phyloP scores from a whole-genome alignment of 2,329 filamentous ascomycete species.

The Aspergillus amoenus region DNA sequence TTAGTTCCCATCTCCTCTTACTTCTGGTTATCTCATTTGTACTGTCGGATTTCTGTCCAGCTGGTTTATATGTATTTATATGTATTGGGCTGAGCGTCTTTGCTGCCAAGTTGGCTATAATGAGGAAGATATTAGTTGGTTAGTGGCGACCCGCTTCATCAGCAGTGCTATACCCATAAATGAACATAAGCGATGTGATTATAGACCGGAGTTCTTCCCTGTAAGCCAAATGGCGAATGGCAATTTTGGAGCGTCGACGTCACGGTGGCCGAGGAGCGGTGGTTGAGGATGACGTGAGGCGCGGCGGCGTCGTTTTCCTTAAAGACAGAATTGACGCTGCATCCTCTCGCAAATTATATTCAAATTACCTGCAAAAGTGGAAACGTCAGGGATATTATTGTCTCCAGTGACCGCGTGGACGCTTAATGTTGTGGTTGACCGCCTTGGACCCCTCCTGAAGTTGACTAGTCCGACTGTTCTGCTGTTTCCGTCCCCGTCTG shows the following conservation, averaged over 20 bases:
- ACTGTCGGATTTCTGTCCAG: slow-evolving; percentile 1
- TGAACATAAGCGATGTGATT: not conserved
- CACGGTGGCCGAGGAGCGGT: not conserved
- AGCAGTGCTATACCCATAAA: not conserved
- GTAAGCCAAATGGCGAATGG: not conserved
- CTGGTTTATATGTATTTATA: slow-evolving; percentile 16
- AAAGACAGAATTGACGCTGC: too few relatives aligned
- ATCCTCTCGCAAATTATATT: too few relatives aligned
- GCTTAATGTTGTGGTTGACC: slow-evolving; percentile 4
- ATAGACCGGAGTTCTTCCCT: not conserved
- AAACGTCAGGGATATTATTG: too few relatives aligned
- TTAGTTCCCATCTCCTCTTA: not conserved
- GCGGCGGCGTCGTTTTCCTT: not conserved
- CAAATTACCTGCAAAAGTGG: too few relatives aligned
- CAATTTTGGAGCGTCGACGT: not conserved
- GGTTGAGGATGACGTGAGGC: not conserved
- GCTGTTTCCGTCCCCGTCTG: slow-evolving; percentile 11
- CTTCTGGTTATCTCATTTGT: not conserved
- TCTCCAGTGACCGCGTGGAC: not conserved
- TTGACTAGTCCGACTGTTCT: slow-evolving; percentile 10
- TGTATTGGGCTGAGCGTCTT: slow-evolving; percentile 15
- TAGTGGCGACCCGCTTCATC: not conserved
- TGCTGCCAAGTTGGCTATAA: slow-evolving; percentile 10
- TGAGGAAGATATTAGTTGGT: slow-evolving; percentile 7
- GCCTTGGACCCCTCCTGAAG: slow-evolving; percentile 13